Evolutionary conservation across 768 basidiomycete species (phyloP), one percentile per base, ranked within the genome.

Genomic region (Cystobasidium ongulense): DNA sequence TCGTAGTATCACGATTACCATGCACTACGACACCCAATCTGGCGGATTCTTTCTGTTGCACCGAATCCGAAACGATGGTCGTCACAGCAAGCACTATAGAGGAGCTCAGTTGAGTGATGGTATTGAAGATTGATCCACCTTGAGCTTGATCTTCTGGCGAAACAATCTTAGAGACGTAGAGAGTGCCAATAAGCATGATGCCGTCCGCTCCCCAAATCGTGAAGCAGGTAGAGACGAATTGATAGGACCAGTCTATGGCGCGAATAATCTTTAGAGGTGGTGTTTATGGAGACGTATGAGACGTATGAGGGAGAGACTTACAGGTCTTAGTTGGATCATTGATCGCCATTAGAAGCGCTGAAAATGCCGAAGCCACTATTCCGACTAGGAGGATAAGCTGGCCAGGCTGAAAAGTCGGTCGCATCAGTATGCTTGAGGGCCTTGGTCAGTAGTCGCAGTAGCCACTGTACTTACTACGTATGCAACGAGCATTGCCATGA

Each of bases 71-170:
- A 4, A 64, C 43, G 11, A 41, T 64, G 4, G 63, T 64, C 17
- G 63, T 39, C 27, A 64, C 36, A 1, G 63, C 63, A 2, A 64
- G n/a, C 29, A 41, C 11, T 2, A 64, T 17, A 27, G 43, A 8
- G 2, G 38, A 39, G n/a, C 63, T 64, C 33, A 64, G 25, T 64
- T 64, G 63, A 5, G 63, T 64, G 11, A 64, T 41, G 2, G 63
- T 64, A 27, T 46, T 64, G 63, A 64, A 39, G 36, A 64, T 64
- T 15, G 38, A 39, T 3, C 63, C 63, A 21, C 38, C 63, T 64
- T 64, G 63, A 11, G 63, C 63, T 64, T 64, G 63, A 39, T 64
- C 63, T 39, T 64, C 38, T 13, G 25, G 36, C 25, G 63, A 64
- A 41, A 39, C 43, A 25, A 64, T 64, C 11, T 27, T 41, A 13